Percentiles rank a stretch among this genome's conserved stretches.
These are phyloP conservation scores for Raddia guianensis DNA, from an alignment of 176 grass and related monocot species.

Conservation along the genomic window DNA sequence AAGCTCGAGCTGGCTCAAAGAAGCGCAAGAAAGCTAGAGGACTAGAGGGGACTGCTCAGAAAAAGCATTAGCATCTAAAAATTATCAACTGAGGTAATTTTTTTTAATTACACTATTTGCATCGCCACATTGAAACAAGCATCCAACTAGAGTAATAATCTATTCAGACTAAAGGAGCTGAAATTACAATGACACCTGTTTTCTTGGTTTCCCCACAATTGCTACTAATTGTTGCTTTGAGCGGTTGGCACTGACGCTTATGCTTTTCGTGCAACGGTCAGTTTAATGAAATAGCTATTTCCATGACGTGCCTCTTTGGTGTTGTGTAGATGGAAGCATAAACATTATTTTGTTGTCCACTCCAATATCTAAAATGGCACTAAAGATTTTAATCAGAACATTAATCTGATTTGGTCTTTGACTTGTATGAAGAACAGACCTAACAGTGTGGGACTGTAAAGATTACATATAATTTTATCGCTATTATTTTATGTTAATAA, in stretches of 20 bases:
- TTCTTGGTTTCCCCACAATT: constrained; percentile 1
- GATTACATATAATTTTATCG: background rate
- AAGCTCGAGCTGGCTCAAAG: constrained; percentile 8
- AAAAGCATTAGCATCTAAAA: constrained; percentile 7
- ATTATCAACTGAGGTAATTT: constrained; percentile 27
- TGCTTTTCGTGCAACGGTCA: background rate
- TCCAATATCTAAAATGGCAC: background rate
- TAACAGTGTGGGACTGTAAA: background rate
- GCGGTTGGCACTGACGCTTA: background rate
- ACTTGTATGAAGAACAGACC: background rate
- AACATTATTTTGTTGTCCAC: background rate
- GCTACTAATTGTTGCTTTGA: background rate
- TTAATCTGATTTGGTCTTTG: background rate
- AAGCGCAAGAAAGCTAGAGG: constrained; percentile 37
- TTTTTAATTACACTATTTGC: constrained; percentile 4
- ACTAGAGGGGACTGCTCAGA: background rate
- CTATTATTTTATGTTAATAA: background rate
- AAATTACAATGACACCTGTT: constrained; percentile 15
- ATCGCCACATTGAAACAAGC: constrained; percentile 19
- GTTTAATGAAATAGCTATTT: background rate
- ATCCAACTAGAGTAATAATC: background rate
- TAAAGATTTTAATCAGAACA: background rate
- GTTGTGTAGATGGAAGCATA: background rate
- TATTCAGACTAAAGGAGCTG: background rate
- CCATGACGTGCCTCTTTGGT: background rate